These are phyloP conservation scores for Globisporangium lucens DNA, from an alignment of 352 stramenopile species.

Conservation along the genomic window DNA sequence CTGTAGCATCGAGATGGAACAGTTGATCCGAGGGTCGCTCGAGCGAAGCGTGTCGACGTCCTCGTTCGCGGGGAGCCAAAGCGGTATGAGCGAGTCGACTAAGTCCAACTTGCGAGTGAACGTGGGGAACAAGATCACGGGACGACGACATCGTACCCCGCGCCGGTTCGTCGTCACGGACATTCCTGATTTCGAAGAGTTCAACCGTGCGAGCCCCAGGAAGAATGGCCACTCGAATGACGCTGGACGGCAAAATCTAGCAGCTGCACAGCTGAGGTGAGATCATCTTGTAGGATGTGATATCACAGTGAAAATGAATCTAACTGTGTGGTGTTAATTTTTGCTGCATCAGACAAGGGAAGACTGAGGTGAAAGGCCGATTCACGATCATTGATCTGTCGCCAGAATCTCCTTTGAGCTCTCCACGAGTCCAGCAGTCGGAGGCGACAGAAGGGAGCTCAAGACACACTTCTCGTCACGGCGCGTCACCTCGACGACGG, in stretches of 20 bases:
- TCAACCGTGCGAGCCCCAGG: conserved; percentile 1
- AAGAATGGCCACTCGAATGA: conserved; percentile 6
- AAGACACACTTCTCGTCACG: conserved; percentile 22
- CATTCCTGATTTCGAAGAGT: conserved; percentile 47
- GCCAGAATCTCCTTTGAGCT: conserved; percentile 43
- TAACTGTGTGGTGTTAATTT: conserved; percentile 10
- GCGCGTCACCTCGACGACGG: conserved; percentile 20
- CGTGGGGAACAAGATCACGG: conserved; percentile 39
- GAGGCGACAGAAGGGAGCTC: conserved; percentile 4
- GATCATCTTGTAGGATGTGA: neutral
- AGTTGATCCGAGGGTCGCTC: neutral
- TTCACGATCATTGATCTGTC: conserved; percentile 84
- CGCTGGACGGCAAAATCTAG: neutral
- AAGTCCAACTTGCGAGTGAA: neutral
- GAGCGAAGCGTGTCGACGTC: conserved; percentile 16
- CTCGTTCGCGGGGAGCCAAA: conserved; percentile 10
- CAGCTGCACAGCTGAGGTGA: conserved; percentile 6
- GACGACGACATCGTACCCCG: conserved; percentile 50
- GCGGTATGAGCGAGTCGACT: neutral
- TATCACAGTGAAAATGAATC: neutral
- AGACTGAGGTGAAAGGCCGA: conserved; percentile 66
- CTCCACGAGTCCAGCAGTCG: conserved; percentile 9
- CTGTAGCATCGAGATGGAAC: conserved; percentile 8
- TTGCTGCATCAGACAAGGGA: conserved; percentile 36
- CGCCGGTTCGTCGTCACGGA: conserved; percentile 75